These are phyloP conservation scores for Alisma plantagoaquatica DNA, from an alignment of 106 monocot genomes.

Conservation along the genomic window DNA sequence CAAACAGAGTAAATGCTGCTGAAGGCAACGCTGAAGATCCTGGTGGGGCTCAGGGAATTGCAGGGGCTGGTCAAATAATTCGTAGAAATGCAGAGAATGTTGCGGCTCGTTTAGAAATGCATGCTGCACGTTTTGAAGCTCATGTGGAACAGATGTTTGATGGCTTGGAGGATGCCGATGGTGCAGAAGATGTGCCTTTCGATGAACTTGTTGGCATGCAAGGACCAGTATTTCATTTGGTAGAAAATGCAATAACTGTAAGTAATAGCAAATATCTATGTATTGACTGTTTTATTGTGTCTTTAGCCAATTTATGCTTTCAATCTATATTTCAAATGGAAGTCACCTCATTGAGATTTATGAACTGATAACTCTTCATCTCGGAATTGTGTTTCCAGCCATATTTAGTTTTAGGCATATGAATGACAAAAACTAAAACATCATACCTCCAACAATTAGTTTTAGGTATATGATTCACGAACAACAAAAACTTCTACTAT, in stretches of 20 bases:
- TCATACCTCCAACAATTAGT: too few species aligned
- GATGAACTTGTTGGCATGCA: slow-evolving; percentile 99
- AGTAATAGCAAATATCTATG: too few species aligned
- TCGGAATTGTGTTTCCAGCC: too few species aligned
- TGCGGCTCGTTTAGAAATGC: slow-evolving; percentile 90
- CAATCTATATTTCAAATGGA: too few species aligned
- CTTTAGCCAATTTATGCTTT: too few species aligned
- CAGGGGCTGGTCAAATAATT: slow-evolving; percentile 74
- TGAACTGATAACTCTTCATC: too few species aligned
- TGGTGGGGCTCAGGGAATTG: slow-evolving; percentile 66
- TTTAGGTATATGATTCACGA: too few species aligned
- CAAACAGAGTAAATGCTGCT: slow-evolving; percentile 44
- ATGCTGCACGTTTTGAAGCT: slow-evolving; percentile 88
- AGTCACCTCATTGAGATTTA: too few species aligned
- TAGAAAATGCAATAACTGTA: slow-evolving; percentile 99
- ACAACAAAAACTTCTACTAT: too few species aligned
- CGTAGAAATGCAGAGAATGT: slow-evolving; percentile 99
- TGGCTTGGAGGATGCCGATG: slow-evolving; percentile 98
- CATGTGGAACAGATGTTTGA: slow-evolving; percentile 99
- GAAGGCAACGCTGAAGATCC: slow-evolving; percentile 76
- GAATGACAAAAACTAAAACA: too few species aligned
- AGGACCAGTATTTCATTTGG: slow-evolving; percentile 94
- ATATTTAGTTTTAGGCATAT: too few species aligned
- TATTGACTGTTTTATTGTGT: too few species aligned
- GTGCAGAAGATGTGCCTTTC: slow-evolving; percentile 99